Percentiles rank a stretch among this genome's conserved stretches.
phyloP scores from a whole-genome alignment of 768 basidiomycete species.

The Tylopilus subfusipes region DNA sequence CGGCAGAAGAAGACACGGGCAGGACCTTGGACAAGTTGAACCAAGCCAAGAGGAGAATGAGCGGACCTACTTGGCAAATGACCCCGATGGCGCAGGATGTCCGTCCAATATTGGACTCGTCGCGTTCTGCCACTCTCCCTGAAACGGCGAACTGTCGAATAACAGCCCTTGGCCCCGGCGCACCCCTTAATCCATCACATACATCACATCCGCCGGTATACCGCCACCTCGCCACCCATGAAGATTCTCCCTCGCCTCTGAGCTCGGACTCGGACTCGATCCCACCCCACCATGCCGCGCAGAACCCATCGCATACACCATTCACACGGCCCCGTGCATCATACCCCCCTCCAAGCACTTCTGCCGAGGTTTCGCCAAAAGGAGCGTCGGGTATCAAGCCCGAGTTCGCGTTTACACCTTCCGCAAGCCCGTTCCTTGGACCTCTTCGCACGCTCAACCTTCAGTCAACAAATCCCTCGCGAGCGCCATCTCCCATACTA shows the following conservation, averaged over 20 bases:
- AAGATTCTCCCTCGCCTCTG: constrained; percentile 67
- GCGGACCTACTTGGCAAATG: constrained; percentile 57
- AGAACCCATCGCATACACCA: constrained; percentile 28
- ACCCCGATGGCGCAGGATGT: constrained; percentile 37
- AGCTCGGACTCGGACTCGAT: constrained; percentile 61
- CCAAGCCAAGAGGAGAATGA: constrained; percentile 44
- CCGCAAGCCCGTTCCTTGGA: constrained; percentile 77
- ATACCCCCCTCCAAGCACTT: constrained; percentile 18
- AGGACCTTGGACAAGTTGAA: constrained; percentile 26
- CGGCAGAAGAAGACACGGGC: constrained; percentile 25
- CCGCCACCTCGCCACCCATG: constrained; percentile 39
- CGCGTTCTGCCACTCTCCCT: constrained; percentile 14
- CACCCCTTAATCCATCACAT: constrained; percentile 41
- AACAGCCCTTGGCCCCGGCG: constrained; percentile 19
- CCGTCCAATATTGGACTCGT: constrained; percentile 20
- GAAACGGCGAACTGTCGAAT: constrained; percentile 17
- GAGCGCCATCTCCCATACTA: constrained; percentile 68
- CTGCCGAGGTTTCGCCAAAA: constrained; percentile 32
- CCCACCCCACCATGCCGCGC: constrained; percentile 28
- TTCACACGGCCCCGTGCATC: constrained; percentile 27
- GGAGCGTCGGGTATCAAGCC: constrained; percentile 24
- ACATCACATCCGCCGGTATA: constrained; percentile 32
- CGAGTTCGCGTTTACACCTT: constrained; percentile 56
- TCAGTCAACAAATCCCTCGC: constrained; percentile 64
- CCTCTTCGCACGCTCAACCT: constrained; percentile 73